Base-by-base conservation (phyloP, 202 grass and related monocot genomes). In the Elaeis oleifera region DNA sequence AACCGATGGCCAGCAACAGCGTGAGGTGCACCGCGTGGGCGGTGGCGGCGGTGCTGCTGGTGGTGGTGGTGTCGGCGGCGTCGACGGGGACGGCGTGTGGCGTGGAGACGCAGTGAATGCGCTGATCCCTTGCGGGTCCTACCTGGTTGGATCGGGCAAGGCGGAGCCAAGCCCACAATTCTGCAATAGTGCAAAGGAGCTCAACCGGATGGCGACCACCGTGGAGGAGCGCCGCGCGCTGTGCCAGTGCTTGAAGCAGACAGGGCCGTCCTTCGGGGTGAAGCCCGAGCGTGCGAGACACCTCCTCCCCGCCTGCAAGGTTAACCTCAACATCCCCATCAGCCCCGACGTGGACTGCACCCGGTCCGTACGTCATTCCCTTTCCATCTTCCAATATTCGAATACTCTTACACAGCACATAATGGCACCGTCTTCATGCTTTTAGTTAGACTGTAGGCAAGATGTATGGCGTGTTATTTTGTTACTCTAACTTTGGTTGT, bases 251-350 rank as follows among this genome's bases (percentile, higher is more conserved):
- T 61, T 90, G 31, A 56, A 71, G 64, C 54, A 85, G 54, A 67
- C 75, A 0, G 86, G 63, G 11, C 81, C 81, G 15, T 90, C 78
- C 2, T 85, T 90, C 50, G 86, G 78, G 36, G 78, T 82, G 66
- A 60, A 72, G 14, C 81, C 74, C 18, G 58, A 79, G 31, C 81
- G 81, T 51, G 81, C 68, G 0, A 9, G 3, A 22, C 63, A 26
- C 19, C 86, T 90, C 3, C 71, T 78, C 0, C 29, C 51, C 24
- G 48, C 63, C 67, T 90, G 81, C 86, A 82, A 79, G 54, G 60
- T 90, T 17, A 17, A 56, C 36, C 31, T 82, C 64, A 49, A 51
- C 71, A 76, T 90, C 29, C 78, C 82, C n/a, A 18, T 82, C 19
- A 65, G 36, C 56, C 17, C 56, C 61, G 11, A 53, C 65, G 49